Conservation (phyloP, 2,329 filamentous ascomycete genomes). For the Aspergillus cejpii region DNA sequence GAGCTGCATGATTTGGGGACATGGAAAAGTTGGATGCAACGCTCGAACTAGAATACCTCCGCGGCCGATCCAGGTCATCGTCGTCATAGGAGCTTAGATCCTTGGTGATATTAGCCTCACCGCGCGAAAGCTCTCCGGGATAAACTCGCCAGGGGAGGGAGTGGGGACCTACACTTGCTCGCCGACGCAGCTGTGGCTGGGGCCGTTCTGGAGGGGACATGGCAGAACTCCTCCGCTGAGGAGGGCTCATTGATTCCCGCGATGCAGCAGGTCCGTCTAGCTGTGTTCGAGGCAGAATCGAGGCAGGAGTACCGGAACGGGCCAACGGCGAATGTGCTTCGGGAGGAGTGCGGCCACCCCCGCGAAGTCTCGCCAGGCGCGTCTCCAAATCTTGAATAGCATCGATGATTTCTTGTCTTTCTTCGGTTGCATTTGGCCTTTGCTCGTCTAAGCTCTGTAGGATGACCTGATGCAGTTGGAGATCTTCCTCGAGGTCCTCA, state of each 20-base stretch:
- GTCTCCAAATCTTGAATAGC: constrained; percentile 21
- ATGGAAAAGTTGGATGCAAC: background rate
- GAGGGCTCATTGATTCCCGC: background rate
- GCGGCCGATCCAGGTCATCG: background rate
- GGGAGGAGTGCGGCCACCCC: constrained; percentile 5
- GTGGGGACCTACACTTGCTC: background rate
- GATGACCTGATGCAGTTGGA: constrained; percentile 29
- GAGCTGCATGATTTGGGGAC: constrained; percentile 2
- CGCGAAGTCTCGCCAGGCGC: constrained; percentile 21
- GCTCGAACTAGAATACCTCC: background rate
- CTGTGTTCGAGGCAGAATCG: constrained; percentile 4
- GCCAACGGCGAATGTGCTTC: constrained; percentile 2
- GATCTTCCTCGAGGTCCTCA: constrained; percentile 27
- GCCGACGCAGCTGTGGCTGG: background rate
- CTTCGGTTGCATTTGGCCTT: constrained; percentile 21
- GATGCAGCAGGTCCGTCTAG: constrained; percentile 13
- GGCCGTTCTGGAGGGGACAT: constrained; percentile 5
- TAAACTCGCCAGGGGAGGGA: too few species aligned
- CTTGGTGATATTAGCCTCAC: background rate
- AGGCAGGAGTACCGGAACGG: background rate
- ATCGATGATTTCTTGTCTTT: constrained; percentile 23
- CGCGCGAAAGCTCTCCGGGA: background rate
- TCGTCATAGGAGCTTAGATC: background rate
- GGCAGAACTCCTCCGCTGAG: constrained; percentile 4
- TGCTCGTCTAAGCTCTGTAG: constrained; percentile 25